Percentiles rank a stretch among this genome's conserved stretches.
Evolutionary conservation across 768 basidiomycete genomes (phyloP).

Genomic region (Phlebiopsis gigantea): DNA sequence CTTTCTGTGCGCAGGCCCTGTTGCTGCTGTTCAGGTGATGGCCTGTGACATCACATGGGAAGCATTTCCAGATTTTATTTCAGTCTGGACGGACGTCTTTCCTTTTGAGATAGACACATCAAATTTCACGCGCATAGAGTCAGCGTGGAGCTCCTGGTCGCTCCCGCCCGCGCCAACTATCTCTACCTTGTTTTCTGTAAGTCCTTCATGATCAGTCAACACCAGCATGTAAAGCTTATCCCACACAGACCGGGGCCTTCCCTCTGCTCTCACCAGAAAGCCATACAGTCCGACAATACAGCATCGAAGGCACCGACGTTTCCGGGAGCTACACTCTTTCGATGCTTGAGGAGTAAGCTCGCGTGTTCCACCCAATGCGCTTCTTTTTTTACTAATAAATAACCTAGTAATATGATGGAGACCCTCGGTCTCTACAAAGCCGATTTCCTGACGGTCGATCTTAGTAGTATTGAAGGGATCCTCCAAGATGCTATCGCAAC

Average conservation of each 20-base stretch:
- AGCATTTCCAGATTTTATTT: background rate
- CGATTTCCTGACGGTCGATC: background rate
- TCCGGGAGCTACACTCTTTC: background rate
- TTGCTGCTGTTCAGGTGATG: background rate
- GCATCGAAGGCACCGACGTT: background rate
- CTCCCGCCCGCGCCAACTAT: background rate
- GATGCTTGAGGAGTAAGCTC: conserved; percentile 5
- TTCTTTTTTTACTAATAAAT: background rate
- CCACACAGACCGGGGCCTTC: background rate
- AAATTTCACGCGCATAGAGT: background rate
- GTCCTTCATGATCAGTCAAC: background rate
- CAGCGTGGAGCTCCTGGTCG: conserved; percentile 3
- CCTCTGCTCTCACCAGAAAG: conserved; percentile 1
- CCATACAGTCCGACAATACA: background rate
- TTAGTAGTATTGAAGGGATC: background rate
- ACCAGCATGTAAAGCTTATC: background rate
- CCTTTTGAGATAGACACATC: background rate
- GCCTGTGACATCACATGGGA: background rate
- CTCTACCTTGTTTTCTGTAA: background rate
- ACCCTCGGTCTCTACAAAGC: conserved; percentile 1
- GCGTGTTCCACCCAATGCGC: background rate
- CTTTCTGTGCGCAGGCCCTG: background rate
- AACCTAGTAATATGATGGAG: conserved; percentile 9
- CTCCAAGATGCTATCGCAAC: conserved; percentile 7
- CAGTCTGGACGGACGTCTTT: background rate